phyloP scores from a whole-genome alignment of 2,329 filamentous ascomycete species.

The Diaporthe sp. region DNA sequence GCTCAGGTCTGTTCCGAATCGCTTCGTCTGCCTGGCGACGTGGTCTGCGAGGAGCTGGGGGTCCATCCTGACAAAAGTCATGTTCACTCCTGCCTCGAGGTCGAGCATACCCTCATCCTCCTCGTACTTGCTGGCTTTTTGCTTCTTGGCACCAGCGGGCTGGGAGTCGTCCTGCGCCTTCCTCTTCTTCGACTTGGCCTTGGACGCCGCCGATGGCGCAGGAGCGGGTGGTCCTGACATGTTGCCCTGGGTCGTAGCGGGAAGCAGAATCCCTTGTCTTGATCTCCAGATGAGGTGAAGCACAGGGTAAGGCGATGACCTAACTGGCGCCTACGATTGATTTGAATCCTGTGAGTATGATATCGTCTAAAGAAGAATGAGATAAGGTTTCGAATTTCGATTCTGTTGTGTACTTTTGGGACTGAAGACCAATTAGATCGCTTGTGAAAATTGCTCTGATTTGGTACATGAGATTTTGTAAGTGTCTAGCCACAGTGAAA shows the following conservation, averaged over 20 bases:
- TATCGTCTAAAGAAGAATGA: not conserved
- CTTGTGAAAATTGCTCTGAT: not conserved
- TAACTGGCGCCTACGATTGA: not conserved
- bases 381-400: not conserved
- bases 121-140: constrained; percentile 60
- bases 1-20: constrained; percentile 86
- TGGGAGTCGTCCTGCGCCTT: constrained; percentile 61
- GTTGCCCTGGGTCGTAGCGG: not conserved
- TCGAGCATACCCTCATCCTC: constrained; percentile 71
- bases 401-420: not conserved
- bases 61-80: constrained; percentile 86
- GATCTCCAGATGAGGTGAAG: not conserved
- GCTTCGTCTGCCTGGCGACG: constrained; percentile 81
- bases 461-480: constrained; percentile 8
- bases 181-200: constrained; percentile 66
- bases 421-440: not conserved
- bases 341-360: not conserved
- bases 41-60: constrained; percentile 87
- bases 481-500: constrained; percentile 25
- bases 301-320: not conserved
- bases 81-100: constrained; percentile 82
- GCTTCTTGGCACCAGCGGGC: constrained; percentile 54
- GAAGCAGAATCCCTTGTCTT: not conserved
- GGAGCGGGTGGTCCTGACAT: constrained; percentile 33
- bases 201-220: constrained; percentile 31